Evolutionary conservation across 2,329 filamentous ascomycete species (phyloP).

Genomic region (Endothia cerciana): DNA sequence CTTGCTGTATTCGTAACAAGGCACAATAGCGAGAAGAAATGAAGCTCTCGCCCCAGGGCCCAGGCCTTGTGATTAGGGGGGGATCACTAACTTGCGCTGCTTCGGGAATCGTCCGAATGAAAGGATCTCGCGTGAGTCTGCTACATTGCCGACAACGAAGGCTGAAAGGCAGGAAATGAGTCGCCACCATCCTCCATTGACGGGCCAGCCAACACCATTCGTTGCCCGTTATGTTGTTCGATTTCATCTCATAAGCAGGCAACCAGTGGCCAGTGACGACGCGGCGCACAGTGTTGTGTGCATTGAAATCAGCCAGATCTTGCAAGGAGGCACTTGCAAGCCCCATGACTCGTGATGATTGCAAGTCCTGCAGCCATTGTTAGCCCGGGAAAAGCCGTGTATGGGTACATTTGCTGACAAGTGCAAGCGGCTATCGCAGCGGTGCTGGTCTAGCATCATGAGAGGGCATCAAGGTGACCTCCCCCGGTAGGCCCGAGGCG

Average conservation of each 20-base stretch:
- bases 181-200: background rate
- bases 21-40: constrained; percentile 4
- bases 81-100: constrained; percentile 16
- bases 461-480: background rate
- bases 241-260: background rate
- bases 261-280: background rate
- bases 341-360: constrained; percentile 7
- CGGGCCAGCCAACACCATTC: background rate
- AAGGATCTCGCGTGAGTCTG: constrained; percentile 13
- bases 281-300: background rate
- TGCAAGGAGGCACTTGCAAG: background rate
- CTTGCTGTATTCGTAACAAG: constrained; percentile 12
- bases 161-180: background rate
- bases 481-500: background rate
- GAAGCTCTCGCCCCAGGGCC: background rate
- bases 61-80: background rate
- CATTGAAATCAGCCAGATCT: background rate
- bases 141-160: background rate
- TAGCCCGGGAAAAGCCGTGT: constrained; percentile 8
- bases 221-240: background rate
- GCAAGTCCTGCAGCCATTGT: background rate
- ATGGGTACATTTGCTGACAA: background rate
- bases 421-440: background rate
- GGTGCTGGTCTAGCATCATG: background rate
- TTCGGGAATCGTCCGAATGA: constrained; percentile 26